These are phyloP conservation scores for Monosporascus cannonballus DNA, from an alignment of 2,329 filamentous ascomycete genomes.

Conservation along the genomic window DNA sequence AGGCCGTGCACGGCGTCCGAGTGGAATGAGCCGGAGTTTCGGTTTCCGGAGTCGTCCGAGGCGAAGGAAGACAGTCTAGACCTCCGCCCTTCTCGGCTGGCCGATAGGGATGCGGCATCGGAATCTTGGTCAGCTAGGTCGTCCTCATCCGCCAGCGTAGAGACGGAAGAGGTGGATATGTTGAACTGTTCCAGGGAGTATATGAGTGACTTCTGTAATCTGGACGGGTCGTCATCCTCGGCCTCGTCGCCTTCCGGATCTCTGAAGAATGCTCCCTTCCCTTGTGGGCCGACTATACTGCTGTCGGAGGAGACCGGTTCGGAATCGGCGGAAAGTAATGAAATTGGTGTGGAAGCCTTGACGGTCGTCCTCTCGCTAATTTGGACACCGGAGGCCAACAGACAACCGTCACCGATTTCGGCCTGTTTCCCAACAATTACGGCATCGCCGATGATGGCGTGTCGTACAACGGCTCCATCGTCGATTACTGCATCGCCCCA, in stretches of 20 bases:
- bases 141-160: constrained; percentile 55
- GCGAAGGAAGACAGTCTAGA: constrained; percentile 66
- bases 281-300: constrained; percentile 40
- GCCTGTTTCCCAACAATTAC: constrained; percentile 66
- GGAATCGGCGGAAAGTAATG: constrained; percentile 32
- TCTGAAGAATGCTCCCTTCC: constrained; percentile 44
- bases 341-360: constrained; percentile 27
- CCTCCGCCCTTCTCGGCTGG: constrained; percentile 55
- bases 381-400: constrained; percentile 73
- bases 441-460: constrained; percentile 71
- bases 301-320: constrained; percentile 34
- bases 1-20: constrained; percentile 80
- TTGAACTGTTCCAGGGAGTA: constrained; percentile 48
- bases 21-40: constrained; percentile 61
- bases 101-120: constrained; percentile 48
- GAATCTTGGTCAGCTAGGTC: constrained; percentile 61
- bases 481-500: constrained; percentile 80
- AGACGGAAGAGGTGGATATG: constrained; percentile 49
- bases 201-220: constrained; percentile 49
- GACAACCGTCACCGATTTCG: constrained; percentile 62
- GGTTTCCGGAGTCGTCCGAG: constrained; percentile 63
- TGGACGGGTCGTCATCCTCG: constrained; percentile 43
- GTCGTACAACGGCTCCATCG: constrained; percentile 64
- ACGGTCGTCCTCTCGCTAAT: constrained; percentile 57
- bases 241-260: constrained; percentile 43